phyloP scores from a whole-genome alignment of 192 early-diverging fungal species.

The Ramicandelaber brevisporus region DNA sequence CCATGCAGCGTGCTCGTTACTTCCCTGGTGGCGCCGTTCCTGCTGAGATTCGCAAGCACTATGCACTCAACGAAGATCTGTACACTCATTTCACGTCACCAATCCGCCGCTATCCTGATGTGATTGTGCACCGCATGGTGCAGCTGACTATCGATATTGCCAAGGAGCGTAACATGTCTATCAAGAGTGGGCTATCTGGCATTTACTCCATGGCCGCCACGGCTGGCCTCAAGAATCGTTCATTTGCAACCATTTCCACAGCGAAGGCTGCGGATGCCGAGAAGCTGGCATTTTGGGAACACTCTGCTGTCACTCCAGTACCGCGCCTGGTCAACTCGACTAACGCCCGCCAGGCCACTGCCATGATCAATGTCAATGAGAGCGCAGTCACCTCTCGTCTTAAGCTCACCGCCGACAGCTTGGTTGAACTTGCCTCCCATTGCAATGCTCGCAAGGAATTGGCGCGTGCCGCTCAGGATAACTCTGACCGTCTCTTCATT shows the following conservation, averaged over 20 bases:
- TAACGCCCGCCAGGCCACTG: neutral
- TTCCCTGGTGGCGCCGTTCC: conserved; percentile 72
- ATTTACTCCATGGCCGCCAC: too few relatives aligned
- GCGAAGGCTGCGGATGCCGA: conserved; percentile 13
- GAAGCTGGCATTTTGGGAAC: neutral
- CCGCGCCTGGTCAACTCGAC: conserved; percentile 5
- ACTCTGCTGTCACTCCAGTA: conserved; percentile 3
- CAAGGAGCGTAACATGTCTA: conserved; percentile 3
- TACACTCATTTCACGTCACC: conserved; percentile 99
- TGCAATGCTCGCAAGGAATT: conserved; percentile 62
- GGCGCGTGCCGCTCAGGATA: conserved; percentile 65
- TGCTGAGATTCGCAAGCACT: conserved; percentile 46
- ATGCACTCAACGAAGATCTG: conserved; percentile 70
- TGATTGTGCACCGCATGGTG: conserved; percentile 80
- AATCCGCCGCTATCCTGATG: conserved; percentile 95
- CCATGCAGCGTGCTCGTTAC: conserved; percentile 96
- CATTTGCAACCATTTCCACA: conserved; percentile 17
- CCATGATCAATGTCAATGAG: conserved; percentile 5
- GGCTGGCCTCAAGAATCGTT: conserved; percentile 3
- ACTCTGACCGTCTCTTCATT: conserved; percentile 74
- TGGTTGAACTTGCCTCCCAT: conserved; percentile 47
- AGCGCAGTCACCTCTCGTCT: neutral
- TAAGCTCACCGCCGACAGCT: too few relatives aligned
- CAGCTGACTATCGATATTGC: conserved; percentile 13
- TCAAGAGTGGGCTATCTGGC: conserved; percentile 6